A percentile compares a stretch with the other conserved stretches of the same genome.
These are phyloP conservation scores for Arachnomyces sp. DNA, from an alignment of 2,329 filamentous ascomycete genomes.

Conservation along the genomic window DNA sequence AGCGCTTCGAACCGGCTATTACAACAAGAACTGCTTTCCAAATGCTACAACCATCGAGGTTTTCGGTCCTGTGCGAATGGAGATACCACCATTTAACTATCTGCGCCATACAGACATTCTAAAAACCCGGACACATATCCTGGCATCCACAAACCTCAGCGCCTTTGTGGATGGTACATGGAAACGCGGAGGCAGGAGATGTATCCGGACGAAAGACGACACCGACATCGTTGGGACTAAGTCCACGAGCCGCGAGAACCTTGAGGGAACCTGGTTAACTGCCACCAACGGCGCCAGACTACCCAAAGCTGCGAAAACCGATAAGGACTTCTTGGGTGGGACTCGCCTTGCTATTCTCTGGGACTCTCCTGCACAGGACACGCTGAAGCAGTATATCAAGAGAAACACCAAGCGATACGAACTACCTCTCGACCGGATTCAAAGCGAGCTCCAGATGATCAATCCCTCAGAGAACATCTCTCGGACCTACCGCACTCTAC, in stretches of 20 bases:
- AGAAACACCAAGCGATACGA: too few relatives aligned
- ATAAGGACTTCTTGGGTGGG: too few relatives aligned
- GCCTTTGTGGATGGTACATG: not conserved
- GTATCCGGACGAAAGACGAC: not conserved
- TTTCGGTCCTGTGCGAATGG: not conserved
- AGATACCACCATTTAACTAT: not conserved
- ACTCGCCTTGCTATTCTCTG: too few relatives aligned
- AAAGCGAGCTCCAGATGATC: too few relatives aligned
- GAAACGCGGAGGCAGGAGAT: not conserved
- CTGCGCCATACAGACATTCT: slow-evolving; percentile 1
- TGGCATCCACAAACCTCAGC: not conserved
- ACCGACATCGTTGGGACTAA: not conserved
- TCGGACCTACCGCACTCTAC: too few relatives aligned
- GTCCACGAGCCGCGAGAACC: not conserved
- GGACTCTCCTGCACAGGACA: too few relatives aligned
- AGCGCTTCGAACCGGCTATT: not conserved
- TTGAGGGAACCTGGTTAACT: slow-evolving; percentile 4
- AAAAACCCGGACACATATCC: not conserved
- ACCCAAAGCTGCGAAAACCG: not conserved
- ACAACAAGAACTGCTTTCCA: slow-evolving; percentile 3
- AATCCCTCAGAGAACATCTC: too few relatives aligned
- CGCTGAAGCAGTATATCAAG: too few relatives aligned
- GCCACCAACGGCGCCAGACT: slow-evolving; percentile 1
- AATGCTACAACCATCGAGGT: not conserved
- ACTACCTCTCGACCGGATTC: too few relatives aligned